phyloP scores from a whole-genome alignment of 345 rosid species.

The Brassica incana region DNA sequence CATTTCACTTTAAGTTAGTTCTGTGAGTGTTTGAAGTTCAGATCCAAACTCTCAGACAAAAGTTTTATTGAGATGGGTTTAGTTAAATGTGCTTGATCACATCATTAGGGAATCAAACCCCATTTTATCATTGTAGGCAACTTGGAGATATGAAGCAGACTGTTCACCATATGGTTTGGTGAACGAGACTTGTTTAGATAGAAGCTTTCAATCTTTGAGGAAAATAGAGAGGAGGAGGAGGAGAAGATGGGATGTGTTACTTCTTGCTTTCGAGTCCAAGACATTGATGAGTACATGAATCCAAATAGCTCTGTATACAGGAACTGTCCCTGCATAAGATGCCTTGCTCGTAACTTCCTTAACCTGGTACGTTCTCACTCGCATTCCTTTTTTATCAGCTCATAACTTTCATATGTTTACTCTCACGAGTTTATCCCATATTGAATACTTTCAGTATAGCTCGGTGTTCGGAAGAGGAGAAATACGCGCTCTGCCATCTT shows the following conservation, averaged over 20 bases:
- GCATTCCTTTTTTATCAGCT: not conserved
- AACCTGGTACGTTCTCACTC: conserved; percentile 51
- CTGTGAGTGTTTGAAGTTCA: conserved; percentile 5
- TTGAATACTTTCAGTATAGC: conserved; percentile 51
- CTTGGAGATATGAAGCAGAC: conserved; percentile 21
- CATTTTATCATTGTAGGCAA: conserved; percentile 43
- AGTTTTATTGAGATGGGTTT: conserved; percentile 5
- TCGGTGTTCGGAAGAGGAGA: conserved; percentile 79
- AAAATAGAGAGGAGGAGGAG: conserved; percentile 23
- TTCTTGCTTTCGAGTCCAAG: conserved; percentile 71
- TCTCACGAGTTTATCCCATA: not conserved
- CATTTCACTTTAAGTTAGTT: conserved; percentile 23
- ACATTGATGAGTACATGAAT: conserved; percentile 75
- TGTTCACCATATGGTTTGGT: conserved; percentile 10
- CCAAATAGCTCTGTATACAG: conserved; percentile 70
- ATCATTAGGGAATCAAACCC: not conserved
- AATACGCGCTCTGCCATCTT: conserved; percentile 67
- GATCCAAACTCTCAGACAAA: not conserved
- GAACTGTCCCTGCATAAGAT: conserved; percentile 78
- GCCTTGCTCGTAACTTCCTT: conserved; percentile 73
- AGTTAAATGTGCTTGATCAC: conserved; percentile 6
- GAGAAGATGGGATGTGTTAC: conserved; percentile 80
- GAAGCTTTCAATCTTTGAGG: conserved; percentile 17
- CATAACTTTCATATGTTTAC: not conserved
- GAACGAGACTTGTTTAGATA: conserved; percentile 24